A percentile compares a stretch with the other conserved stretches of the same genome.
Conservation (phyloP, 2,329 filamentous ascomycete genomes). For the Trichophaea hybrida region DNA sequence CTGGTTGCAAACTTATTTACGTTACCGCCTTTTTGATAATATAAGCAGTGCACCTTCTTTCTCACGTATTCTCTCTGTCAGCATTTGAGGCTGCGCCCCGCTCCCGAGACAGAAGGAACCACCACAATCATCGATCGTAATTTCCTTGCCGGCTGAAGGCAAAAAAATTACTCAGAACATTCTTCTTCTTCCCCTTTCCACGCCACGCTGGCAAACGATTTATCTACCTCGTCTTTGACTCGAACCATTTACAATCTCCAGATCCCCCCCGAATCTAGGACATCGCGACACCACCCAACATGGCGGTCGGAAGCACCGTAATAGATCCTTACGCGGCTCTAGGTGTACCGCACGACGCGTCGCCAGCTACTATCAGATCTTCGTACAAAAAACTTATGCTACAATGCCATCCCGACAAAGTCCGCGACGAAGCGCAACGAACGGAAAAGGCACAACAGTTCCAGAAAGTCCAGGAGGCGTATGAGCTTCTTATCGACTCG, state of each 20-base stretch:
- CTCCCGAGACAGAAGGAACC: not conserved
- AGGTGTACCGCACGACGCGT: conserved; percentile 57
- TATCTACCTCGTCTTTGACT: not conserved
- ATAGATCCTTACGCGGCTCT: conserved; percentile 69
- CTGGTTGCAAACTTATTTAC: not conserved
- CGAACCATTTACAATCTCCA: not conserved
- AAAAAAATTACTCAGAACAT: not conserved
- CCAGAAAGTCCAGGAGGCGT: conserved; percentile 81
- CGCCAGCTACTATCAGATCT: conserved; percentile 55
- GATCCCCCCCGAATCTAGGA: not conserved
- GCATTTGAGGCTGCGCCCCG: not conserved
- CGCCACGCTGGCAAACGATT: conserved; percentile 1
- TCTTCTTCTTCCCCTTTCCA: conserved; percentile 6
- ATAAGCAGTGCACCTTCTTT: not conserved
- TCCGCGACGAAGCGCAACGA: conserved; percentile 63
- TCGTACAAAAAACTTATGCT: conserved; percentile 76
- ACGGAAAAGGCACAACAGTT: conserved; percentile 73
- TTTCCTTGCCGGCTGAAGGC: not conserved
- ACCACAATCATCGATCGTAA: not conserved
- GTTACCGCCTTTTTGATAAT: not conserved
- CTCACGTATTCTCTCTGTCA: not conserved
- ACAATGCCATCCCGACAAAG: conserved; percentile 83
- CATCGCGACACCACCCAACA: not conserved
- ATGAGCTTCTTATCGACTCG: conserved; percentile 76
- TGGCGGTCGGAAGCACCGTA: conserved; percentile 25